phyloP scores from a whole-genome alignment of 2,329 filamentous ascomycete genomes.

The Colletotrichum shisoi region DNA sequence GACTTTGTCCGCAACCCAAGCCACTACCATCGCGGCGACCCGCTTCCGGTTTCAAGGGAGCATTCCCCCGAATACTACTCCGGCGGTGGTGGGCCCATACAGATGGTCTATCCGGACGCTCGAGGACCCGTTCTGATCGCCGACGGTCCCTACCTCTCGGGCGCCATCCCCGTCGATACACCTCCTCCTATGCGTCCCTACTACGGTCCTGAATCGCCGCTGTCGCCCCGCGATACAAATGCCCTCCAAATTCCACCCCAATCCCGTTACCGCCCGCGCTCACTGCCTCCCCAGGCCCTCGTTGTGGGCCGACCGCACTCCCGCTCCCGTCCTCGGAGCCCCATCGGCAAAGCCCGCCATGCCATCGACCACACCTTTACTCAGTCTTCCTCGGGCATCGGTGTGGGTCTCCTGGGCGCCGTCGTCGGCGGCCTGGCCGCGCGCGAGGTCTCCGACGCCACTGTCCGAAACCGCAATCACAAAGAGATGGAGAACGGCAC shows the following conservation, averaged over 20 bases:
- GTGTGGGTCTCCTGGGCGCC: slow-evolving; percentile 61
- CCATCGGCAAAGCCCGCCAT: slow-evolving; percentile 52
- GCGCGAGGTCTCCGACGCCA: slow-evolving; percentile 56
- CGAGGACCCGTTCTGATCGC: slow-evolving; percentile 8
- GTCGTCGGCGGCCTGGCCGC: slow-evolving; percentile 64
- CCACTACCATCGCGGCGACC: slow-evolving; percentile 42
- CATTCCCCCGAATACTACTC: slow-evolving; percentile 48
- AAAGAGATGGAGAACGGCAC: slow-evolving; percentile 36
- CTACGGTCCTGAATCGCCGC: slow-evolving; percentile 23
- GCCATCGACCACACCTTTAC: slow-evolving; percentile 59
- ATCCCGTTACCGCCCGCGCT: slow-evolving; percentile 35
- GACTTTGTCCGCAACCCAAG: slow-evolving; percentile 42
- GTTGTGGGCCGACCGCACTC: slow-evolving; percentile 38
- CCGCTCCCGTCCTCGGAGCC: slow-evolving; percentile 46
- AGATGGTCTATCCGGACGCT: slow-evolving; percentile 14
- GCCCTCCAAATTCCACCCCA: slow-evolving; percentile 21
- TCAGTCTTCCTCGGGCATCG: slow-evolving; percentile 58
- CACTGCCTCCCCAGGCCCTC: slow-evolving; percentile 35
- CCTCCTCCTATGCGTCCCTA: slow-evolving; percentile 10
- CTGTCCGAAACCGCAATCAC: slow-evolving; percentile 44
- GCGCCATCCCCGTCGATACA: slow-evolving; percentile 18
- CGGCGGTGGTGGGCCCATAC: slow-evolving; percentile 42
- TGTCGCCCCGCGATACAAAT: slow-evolving; percentile 16
- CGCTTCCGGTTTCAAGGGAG: slow-evolving; percentile 33
- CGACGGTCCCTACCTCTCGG: slow-evolving; percentile 29